Conservation (phyloP, 805 yeast genomes). For the Pichia pseudocactophila region DNA sequence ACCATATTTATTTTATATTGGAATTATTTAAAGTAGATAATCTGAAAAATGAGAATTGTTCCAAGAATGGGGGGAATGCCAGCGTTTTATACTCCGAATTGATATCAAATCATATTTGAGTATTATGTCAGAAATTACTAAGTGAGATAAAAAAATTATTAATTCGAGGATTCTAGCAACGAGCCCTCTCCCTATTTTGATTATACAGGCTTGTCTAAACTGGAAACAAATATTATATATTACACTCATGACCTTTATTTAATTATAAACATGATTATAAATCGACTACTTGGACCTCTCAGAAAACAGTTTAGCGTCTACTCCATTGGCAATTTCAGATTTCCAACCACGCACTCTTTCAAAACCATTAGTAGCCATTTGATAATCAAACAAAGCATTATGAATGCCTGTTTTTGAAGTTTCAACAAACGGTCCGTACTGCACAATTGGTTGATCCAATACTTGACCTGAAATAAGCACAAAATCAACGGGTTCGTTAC, state of each 20-base stretch:
- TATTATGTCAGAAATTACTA: background rate
- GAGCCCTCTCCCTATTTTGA: too few species aligned
- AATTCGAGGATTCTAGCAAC: too few species aligned
- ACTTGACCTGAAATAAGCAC: constrained; percentile 68
- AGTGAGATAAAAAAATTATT: background rate
- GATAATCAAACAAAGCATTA: constrained; percentile 66
- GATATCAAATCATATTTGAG: background rate
- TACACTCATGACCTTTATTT: background rate
- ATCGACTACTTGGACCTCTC: constrained; percentile 15
- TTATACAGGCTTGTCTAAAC: too few species aligned
- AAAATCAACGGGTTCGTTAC: constrained; percentile 44
- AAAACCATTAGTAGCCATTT: constrained; percentile 58
- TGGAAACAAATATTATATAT: too few species aligned
- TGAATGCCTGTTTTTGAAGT: constrained; percentile 55
- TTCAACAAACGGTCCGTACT: constrained; percentile 89
- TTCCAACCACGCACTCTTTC: constrained; percentile 57
- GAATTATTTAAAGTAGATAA: background rate
- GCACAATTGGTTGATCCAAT: constrained; percentile 67
- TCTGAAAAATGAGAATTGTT: background rate
- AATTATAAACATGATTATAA: background rate
- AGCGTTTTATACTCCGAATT: background rate
- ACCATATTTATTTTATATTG: constrained; percentile 15
- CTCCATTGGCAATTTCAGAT: constrained; percentile 31
- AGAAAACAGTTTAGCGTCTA: constrained; percentile 20
- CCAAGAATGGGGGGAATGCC: background rate